A percentile compares a stretch with the other conserved stretches of the same genome.
These are phyloP conservation scores for Physocladia obscura DNA, from an alignment of 192 early-diverging fungal species.

Conservation along the genomic window DNA sequence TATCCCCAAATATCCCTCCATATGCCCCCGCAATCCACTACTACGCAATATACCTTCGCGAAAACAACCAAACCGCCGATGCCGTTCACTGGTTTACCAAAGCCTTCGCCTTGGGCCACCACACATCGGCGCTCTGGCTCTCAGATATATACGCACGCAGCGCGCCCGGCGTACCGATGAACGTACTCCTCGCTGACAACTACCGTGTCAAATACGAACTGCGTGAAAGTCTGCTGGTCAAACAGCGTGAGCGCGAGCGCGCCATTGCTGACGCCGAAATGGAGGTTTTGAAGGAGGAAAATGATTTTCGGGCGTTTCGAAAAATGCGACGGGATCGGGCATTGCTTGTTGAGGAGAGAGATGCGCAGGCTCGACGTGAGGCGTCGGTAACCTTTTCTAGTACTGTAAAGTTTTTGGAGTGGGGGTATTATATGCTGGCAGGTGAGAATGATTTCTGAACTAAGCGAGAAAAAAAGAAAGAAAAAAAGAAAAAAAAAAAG, in stretches of 20 bases:
- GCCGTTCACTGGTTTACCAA: constrained; percentile 14
- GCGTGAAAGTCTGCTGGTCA: not conserved
- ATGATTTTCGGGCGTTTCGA: constrained; percentile 4
- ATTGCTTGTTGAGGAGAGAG: not conserved
- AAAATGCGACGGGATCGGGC: not conserved
- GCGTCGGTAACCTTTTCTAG: not conserved
- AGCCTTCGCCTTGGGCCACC: constrained; percentile 6
- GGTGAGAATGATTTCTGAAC: too few species aligned
- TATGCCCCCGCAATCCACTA: constrained; percentile 23
- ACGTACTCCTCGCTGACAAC: not conserved
- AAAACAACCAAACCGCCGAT: not conserved
- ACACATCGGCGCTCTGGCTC: constrained; percentile 3
- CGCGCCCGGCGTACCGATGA: not conserved
- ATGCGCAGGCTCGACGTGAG: constrained; percentile 14
- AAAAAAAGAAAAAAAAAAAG: too few species aligned
- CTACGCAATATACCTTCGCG: constrained; percentile 11
- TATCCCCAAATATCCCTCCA: too few species aligned
- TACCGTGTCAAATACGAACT: not conserved
- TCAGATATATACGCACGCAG: constrained; percentile 2
- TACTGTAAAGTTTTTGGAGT: not conserved
- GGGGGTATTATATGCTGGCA: constrained; percentile 21
- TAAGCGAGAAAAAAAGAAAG: too few species aligned
- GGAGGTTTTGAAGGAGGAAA: not conserved
- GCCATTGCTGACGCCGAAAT: constrained; percentile 3
- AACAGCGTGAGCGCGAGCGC: not conserved